A percentile compares a stretch with the other conserved stretches of the same genome.
Conservation (phyloP, 2,329 filamentous ascomycete genomes). For the Neofusicoccum sp. region DNA sequence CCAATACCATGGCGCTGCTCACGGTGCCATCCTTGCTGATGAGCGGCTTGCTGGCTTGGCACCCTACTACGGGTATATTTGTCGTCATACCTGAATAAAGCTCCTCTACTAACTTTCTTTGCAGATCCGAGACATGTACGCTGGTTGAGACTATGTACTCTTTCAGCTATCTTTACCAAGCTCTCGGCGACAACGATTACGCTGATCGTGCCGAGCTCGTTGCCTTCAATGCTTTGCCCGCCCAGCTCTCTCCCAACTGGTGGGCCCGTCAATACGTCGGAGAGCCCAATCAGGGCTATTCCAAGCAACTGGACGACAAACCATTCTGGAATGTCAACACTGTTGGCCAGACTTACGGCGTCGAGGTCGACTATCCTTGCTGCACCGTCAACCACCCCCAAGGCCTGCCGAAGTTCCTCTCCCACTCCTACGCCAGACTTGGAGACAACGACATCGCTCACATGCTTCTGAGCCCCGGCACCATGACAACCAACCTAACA, state of each 20-base stretch:
- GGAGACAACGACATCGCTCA: slow-evolving; percentile 53
- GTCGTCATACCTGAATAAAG: neutral
- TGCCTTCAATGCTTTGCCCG: slow-evolving; percentile 60
- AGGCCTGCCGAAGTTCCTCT: slow-evolving; percentile 58
- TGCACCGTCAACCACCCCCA: slow-evolving; percentile 63
- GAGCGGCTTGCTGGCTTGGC: slow-evolving; percentile 51
- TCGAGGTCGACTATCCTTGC: slow-evolving; percentile 56
- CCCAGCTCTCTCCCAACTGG: slow-evolving; percentile 54
- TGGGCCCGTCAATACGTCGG: slow-evolving; percentile 61
- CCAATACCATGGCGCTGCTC: slow-evolving; percentile 50
- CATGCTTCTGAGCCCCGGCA: slow-evolving; percentile 52
- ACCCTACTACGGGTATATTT: slow-evolving; percentile 38
- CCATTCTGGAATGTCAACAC: slow-evolving; percentile 55
- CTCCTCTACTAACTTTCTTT: neutral
- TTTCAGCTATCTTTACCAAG: slow-evolving; percentile 54
- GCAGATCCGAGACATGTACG: slow-evolving; percentile 53
- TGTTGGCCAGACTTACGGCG: slow-evolving; percentile 52
- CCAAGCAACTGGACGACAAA: slow-evolving; percentile 42
- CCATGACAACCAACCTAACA: slow-evolving; percentile 38
- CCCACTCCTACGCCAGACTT: slow-evolving; percentile 48
- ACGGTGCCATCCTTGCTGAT: slow-evolving; percentile 54
- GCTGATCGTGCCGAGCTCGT: slow-evolving; percentile 57
- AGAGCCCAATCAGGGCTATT: slow-evolving; percentile 57
- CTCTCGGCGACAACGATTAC: slow-evolving; percentile 49
- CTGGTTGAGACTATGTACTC: slow-evolving; percentile 57